phyloP scores from a whole-genome alignment of 2,329 filamentous ascomycete species.

The Xylaria sp. region DNA sequence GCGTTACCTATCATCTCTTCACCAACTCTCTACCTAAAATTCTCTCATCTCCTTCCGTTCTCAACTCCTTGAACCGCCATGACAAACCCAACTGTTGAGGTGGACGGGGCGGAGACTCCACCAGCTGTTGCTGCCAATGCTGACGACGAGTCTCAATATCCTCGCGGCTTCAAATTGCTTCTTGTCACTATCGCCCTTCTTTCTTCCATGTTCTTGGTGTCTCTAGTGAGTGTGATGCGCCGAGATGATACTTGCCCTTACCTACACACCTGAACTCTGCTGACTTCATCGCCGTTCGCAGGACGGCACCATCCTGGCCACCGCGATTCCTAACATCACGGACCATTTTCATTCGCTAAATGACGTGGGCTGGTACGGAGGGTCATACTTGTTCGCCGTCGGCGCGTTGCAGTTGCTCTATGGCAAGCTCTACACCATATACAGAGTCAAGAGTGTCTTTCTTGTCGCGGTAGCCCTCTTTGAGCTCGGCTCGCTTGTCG shows the following conservation, averaged over 20 bases:
- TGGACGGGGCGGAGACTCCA: neutral
- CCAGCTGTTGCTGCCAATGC: neutral
- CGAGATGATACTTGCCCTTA: neutral
- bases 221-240: neutral
- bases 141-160: constrained; percentile 11
- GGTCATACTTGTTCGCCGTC: constrained; percentile 51
- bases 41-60: too few species aligned
- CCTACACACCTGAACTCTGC: neutral
- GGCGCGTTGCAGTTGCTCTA: constrained; percentile 51
- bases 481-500: constrained; percentile 37
- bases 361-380: constrained; percentile 28
- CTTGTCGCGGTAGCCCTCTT: constrained; percentile 52
- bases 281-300: too few species aligned
- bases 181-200: constrained; percentile 9
- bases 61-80: too few species aligned
- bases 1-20: too few species aligned
- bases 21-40: too few species aligned
- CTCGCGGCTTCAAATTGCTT: constrained; percentile 10
- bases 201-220: constrained; percentile 6
- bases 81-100: neutral
- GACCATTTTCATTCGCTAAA: constrained; percentile 14
- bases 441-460: constrained; percentile 52
- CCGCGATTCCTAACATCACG: constrained; percentile 23
- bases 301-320: constrained; percentile 21
- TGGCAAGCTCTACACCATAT: constrained; percentile 52